A percentile compares a stretch with the other conserved stretches of the same genome.
These are phyloP conservation scores for Colletotrichum neosansevieriae DNA, from an alignment of 2,329 filamentous ascomycete species.

Conservation along the genomic window DNA sequence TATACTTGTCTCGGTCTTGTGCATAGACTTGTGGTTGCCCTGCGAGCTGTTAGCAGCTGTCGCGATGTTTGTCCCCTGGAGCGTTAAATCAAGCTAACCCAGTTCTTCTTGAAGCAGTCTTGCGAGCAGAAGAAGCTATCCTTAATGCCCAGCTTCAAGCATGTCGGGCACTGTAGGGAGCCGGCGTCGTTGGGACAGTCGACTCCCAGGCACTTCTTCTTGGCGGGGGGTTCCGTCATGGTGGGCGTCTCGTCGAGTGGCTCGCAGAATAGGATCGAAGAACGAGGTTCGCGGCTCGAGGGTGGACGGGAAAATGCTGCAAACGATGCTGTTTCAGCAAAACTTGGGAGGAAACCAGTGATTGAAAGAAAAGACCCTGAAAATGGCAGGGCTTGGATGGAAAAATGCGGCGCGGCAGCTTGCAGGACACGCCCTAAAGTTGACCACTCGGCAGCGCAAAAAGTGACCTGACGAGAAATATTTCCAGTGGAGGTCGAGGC, in stretches of 20 bases:
- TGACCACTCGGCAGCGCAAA: constrained; percentile 17
- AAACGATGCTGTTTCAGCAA: background rate
- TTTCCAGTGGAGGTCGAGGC: constrained; percentile 14
- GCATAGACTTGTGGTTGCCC: constrained; percentile 84
- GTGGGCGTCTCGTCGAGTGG: constrained; percentile 41
- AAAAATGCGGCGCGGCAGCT: constrained; percentile 22
- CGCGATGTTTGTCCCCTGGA: background rate
- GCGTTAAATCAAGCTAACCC: constrained; percentile 71
- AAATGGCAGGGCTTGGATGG: constrained; percentile 4
- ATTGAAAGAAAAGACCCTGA: background rate
- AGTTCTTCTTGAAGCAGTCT: constrained; percentile 98
- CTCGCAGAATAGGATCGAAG: background rate
- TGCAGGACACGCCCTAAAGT: constrained; percentile 22
- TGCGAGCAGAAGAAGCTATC: constrained; percentile 98
- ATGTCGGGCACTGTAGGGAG: constrained; percentile 92
- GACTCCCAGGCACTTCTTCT: constrained; percentile 81
- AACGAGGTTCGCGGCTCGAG: background rate
- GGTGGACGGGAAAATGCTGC: background rate
- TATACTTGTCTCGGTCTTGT: constrained; percentile 83
- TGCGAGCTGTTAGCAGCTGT: constrained; percentile 52
- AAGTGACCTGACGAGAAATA: constrained; percentile 38
- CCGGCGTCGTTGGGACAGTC: constrained; percentile 91
- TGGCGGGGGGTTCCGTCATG: constrained; percentile 64
- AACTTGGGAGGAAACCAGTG: background rate
- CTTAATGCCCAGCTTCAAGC: constrained; percentile 86